Conservation (phyloP, 169 alveolate species). For the Plasmodium cynomolgi region DNA sequence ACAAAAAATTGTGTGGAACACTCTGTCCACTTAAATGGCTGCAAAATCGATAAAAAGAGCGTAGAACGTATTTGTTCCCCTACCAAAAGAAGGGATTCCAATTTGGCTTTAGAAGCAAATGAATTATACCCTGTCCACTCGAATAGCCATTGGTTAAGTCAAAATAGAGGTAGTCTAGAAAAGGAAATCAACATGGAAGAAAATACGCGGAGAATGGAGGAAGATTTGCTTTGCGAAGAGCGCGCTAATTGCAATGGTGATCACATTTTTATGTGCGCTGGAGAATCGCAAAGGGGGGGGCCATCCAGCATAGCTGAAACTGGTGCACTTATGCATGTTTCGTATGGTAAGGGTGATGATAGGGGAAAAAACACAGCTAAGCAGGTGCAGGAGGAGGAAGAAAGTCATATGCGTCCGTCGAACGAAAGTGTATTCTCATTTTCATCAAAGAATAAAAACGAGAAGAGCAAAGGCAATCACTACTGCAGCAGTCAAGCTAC, state of each 20-base stretch:
- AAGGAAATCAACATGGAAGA: neutral
- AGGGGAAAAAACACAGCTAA: neutral
- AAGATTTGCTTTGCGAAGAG: neutral
- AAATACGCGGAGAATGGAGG: neutral
- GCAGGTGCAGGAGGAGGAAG: neutral
- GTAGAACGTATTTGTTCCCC: neutral
- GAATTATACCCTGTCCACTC: neutral
- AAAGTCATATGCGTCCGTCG: neutral
- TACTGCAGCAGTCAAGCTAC: neutral
- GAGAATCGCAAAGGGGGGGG: neutral
- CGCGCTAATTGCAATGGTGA: neutral
- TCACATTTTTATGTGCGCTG: neutral
- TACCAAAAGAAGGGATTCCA: neutral
- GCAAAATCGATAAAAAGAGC: neutral
- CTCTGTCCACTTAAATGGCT: neutral
- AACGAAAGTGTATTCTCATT: constrained; percentile 29
- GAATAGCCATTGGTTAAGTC: neutral
- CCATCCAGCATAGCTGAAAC: neutral
- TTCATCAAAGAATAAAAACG: constrained; percentile 29
- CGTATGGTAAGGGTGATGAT: neutral
- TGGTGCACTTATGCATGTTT: neutral
- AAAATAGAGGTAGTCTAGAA: neutral
- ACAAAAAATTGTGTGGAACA: neutral
- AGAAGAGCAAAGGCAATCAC: neutral
- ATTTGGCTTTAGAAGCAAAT: neutral